phyloP scores from a whole-genome alignment of 257 asterid genomes.

The Pogostemon cablin region DNA sequence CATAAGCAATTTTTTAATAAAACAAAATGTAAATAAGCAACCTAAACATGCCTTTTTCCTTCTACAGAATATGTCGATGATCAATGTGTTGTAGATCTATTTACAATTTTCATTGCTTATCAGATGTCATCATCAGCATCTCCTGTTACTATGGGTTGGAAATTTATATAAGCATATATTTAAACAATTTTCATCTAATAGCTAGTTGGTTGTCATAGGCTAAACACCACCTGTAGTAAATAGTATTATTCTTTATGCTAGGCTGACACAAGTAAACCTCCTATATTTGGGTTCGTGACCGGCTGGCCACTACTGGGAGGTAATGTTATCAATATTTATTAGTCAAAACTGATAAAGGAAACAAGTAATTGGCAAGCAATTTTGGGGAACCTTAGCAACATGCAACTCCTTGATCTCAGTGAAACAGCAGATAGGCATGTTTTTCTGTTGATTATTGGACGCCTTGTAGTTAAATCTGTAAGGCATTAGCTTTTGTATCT shows the following conservation, averaged over 20 bases:
- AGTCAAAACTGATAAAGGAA: neutral
- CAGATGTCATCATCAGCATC: neutral
- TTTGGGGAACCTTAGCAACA: neutral
- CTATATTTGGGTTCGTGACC: too few relatives aligned
- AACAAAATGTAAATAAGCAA: neutral
- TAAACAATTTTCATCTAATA: neutral
- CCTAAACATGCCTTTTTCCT: neutral
- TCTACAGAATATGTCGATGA: neutral
- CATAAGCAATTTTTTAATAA: neutral
- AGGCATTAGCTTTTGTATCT: constrained; percentile 9
- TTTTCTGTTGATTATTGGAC: constrained; percentile 1
- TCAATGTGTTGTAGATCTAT: neutral
- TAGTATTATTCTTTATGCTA: neutral
- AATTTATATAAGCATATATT: neutral
- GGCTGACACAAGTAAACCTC: neutral
- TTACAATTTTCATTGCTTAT: neutral
- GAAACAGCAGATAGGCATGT: neutral
- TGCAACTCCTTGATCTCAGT: neutral
- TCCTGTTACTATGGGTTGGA: neutral
- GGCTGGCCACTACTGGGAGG: neutral
- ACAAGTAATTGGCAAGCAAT: neutral
- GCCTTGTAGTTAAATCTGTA: neutral
- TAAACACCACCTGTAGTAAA: neutral
- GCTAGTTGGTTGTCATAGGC: neutral
- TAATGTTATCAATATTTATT: neutral